A percentile compares a stretch with the other conserved stretches of the same genome.
These are phyloP conservation scores for Croton laevigatus DNA, from an alignment of 441 rosid species.

Conservation along the genomic window DNA sequence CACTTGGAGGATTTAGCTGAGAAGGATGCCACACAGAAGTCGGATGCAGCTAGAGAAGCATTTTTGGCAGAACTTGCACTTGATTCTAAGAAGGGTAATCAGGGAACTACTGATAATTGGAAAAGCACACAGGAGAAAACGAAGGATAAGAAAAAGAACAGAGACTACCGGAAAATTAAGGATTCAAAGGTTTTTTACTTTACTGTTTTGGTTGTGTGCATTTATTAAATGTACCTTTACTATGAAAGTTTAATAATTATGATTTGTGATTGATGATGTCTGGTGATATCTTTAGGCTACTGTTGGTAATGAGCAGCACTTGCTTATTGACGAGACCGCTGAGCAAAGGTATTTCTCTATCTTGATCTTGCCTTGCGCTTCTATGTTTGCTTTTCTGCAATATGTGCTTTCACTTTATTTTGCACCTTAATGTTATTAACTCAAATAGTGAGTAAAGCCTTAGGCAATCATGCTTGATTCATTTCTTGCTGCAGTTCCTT, in stretches of 20 bases:
- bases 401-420: slow-evolving; percentile 16
- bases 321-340: slow-evolving; percentile 40
- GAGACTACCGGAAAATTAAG: slow-evolving; percentile 62
- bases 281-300: slow-evolving; percentile 38
- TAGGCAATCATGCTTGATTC: slow-evolving; percentile 16
- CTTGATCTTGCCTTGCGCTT: slow-evolving; percentile 16
- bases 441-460: slow-evolving; percentile 6
- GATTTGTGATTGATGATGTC: slow-evolving; percentile 5
- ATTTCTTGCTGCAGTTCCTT: slow-evolving; percentile 55
- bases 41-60: slow-evolving; percentile 98
- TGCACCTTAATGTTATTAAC: neutral
- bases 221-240: neutral
- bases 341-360: slow-evolving; percentile 52
- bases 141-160: slow-evolving; percentile 84
- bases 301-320: slow-evolving; percentile 44
- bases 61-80: slow-evolving; percentile 89
- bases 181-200: slow-evolving; percentile 62
- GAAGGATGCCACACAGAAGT: slow-evolving; percentile 92
- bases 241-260: slow-evolving; percentile 9
- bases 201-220: slow-evolving; percentile 13
- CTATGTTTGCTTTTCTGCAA: slow-evolving; percentile 9
- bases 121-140: slow-evolving; percentile 70
- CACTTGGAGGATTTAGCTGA: slow-evolving; percentile 91
- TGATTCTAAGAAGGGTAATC: slow-evolving; percentile 72
- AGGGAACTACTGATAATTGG: slow-evolving; percentile 54